phyloP scores from a whole-genome alignment of 2,329 filamentous ascomycete genomes.

The Xylariaceae sp. region DNA sequence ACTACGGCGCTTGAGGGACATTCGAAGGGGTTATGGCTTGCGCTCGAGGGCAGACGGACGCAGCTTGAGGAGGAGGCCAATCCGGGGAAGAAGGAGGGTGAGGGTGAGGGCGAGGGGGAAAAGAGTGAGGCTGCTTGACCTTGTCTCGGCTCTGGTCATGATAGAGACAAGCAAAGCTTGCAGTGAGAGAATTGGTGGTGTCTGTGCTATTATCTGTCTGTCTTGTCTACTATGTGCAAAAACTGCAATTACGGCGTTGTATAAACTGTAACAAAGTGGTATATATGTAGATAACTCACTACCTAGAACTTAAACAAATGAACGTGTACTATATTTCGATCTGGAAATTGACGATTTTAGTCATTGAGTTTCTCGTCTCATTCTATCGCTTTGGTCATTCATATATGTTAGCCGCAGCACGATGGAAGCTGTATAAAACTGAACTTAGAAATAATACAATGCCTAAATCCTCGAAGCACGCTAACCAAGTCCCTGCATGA shows the following conservation, averaged over 20 bases:
- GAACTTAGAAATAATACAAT: too few relatives aligned
- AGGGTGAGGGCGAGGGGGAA: slow-evolving; percentile 5
- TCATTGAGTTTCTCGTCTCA: too few relatives aligned
- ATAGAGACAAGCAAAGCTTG: too few relatives aligned
- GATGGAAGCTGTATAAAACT: too few relatives aligned
- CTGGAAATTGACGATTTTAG: too few relatives aligned
- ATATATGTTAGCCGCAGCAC: too few relatives aligned
- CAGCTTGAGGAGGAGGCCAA: slow-evolving; percentile 72
- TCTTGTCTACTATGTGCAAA: neutral
- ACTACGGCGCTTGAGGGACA: slow-evolving; percentile 76
- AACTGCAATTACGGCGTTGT: neutral
- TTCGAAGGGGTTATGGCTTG: slow-evolving; percentile 78
- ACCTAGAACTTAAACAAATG: slow-evolving; percentile 7
- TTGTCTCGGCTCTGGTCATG: too few relatives aligned
- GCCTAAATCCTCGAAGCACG: too few relatives aligned
- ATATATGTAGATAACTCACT: too few relatives aligned
- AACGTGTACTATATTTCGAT: slow-evolving; percentile 8
- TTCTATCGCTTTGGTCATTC: too few relatives aligned
- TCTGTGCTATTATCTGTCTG: slow-evolving; percentile 15
- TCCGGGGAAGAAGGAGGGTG: slow-evolving; percentile 29
- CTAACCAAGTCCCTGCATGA: too few relatives aligned
- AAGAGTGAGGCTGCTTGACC: slow-evolving; percentile 22
- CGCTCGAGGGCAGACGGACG: slow-evolving; percentile 75
- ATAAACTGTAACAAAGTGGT: neutral
- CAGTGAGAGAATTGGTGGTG: slow-evolving; percentile 10